A percentile compares a stretch with the other conserved stretches of the same genome.
phyloP scores from a whole-genome alignment of 345 rosid genomes.

The Streptanthus diversifolius region DNA sequence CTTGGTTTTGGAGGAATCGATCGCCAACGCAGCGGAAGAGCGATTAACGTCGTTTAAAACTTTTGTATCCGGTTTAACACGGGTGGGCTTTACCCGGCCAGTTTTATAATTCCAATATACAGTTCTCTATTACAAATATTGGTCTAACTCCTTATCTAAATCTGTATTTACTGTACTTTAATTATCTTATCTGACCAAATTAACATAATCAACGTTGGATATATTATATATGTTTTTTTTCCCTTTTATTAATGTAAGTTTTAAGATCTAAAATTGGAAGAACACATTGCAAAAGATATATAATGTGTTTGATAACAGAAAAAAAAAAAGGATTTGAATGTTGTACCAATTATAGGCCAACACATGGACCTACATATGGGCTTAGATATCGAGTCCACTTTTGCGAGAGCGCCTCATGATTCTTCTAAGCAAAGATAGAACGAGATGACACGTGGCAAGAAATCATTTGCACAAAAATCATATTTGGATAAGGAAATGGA shows the following conservation, averaged over 20 bases:
- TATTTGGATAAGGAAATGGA: constrained; percentile 41
- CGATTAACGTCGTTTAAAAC: neutral
- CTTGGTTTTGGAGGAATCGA: neutral
- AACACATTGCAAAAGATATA: neutral
- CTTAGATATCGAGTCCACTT: neutral
- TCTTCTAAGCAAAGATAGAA: constrained; percentile 28
- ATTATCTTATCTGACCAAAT: too few species aligned
- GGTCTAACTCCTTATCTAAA: too few species aligned
- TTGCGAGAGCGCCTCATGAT: neutral
- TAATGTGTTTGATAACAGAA: neutral
- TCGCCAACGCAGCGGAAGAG: neutral
- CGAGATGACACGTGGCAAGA: constrained; percentile 32
- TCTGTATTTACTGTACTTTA: too few species aligned
- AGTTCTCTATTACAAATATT: too few species aligned
- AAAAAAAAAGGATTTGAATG: neutral
- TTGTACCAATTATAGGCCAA: neutral
- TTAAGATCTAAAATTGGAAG: too few species aligned
- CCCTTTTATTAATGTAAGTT: too few species aligned
- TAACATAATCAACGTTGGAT: too few species aligned
- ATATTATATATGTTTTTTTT: too few species aligned
- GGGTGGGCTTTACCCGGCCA: neutral
- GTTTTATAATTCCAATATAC: neutral
- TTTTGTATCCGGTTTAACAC: neutral
- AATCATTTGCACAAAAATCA: constrained; percentile 23
- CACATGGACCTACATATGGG: neutral